These are phyloP conservation scores for Boletales sp. DNA, from an alignment of 768 basidiomycete species.

Conservation along the genomic window DNA sequence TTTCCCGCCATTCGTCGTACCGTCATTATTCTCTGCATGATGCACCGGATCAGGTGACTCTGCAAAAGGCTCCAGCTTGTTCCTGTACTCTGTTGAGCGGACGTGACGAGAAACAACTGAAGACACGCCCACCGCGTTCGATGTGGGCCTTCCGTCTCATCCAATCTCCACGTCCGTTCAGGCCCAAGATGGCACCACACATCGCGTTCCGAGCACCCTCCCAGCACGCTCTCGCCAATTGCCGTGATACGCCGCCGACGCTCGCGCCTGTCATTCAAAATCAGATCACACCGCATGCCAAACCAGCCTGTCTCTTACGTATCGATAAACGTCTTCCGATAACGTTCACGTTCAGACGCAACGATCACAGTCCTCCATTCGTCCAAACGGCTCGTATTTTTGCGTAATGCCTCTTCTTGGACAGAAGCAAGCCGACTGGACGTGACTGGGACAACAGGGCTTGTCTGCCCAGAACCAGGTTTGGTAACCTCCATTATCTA, in stretches of 20 bases:
- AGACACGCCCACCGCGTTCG: conserved; percentile 61
- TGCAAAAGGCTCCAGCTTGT: conserved; percentile 67
- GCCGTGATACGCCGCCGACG: conserved; percentile 64
- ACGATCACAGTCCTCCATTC: conserved; percentile 75
- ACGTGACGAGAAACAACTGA: background rate
- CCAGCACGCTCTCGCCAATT: conserved; percentile 56
- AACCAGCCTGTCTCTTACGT: conserved; percentile 38
- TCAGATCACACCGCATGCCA: conserved; percentile 1
- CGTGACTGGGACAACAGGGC: background rate
- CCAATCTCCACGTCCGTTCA: conserved; percentile 66
- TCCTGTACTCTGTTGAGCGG: conserved; percentile 40
- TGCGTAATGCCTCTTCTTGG: conserved; percentile 45
- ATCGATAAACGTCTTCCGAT: conserved; percentile 71
- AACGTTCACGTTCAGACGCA: conserved; percentile 64
- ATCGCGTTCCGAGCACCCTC: conserved; percentile 73
- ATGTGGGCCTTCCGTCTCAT: conserved; percentile 90
- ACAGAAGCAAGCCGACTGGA: conserved; percentile 17
- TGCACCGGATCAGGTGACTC: conserved; percentile 39
- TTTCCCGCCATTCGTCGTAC: conserved; percentile 40
- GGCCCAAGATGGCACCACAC: conserved; percentile 65
- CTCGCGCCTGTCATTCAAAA: conserved; percentile 54
- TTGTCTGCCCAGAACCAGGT: conserved; percentile 11
- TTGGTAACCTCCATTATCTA: conserved; percentile 62
- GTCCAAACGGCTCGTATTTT: conserved; percentile 57
- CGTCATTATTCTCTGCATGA: background rate